Evolutionary conservation across 257 asterid species (phyloP).

Genomic region (Gentiana dahurica): DNA sequence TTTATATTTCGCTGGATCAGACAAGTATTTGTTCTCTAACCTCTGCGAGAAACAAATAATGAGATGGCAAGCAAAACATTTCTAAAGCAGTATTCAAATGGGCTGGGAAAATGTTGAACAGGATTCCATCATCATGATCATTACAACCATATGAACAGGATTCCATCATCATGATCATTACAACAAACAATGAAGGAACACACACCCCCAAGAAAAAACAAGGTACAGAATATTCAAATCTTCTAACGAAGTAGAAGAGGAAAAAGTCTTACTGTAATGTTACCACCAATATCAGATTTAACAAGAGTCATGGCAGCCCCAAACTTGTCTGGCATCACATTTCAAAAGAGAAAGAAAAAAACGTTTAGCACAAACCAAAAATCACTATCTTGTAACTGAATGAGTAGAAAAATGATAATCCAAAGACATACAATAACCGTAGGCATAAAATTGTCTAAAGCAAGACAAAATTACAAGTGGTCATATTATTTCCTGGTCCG

Average conservation of each 20-base stretch:
- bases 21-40: constrained; percentile 71
- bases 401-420: background rate
- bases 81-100: background rate
- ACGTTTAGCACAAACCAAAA: background rate
- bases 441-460: too few relatives aligned
- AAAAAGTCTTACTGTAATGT: constrained; percentile 51
- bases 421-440: background rate
- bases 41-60: constrained; percentile 31
- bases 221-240: background rate
- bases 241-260: background rate
- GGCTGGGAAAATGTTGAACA: background rate
- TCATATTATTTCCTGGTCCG: too few relatives aligned
- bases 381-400: background rate
- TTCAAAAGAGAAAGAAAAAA: constrained; percentile 2
- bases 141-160: background rate
- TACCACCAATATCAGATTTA: constrained; percentile 92
- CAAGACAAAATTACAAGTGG: too few relatives aligned
- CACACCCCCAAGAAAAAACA: background rate
- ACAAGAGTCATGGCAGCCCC: constrained; percentile 94
- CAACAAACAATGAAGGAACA: too few relatives aligned
- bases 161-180: too few relatives aligned
- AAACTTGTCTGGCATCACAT: constrained; percentile 59
- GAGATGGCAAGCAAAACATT: background rate
- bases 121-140: background rate
- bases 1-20: constrained; percentile 58